These are phyloP conservation scores for Exsudoporus frostii DNA, from an alignment of 768 basidiomycete species.

Conservation along the genomic window DNA sequence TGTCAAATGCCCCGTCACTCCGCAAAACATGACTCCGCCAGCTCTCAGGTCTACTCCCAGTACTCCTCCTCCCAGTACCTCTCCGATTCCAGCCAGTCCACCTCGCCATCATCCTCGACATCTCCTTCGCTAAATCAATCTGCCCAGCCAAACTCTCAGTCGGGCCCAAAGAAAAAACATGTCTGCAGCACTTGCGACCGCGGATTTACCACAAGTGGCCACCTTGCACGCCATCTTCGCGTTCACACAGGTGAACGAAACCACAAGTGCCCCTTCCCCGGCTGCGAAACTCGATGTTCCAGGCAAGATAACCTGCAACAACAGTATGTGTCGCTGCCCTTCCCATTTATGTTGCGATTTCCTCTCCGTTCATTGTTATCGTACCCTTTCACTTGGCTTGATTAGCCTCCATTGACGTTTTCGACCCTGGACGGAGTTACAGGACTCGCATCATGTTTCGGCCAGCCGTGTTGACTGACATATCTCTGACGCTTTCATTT, in stretches of 20 bases:
- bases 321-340: conserved; percentile 21
- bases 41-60: conserved; percentile 16
- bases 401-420: conserved; percentile 3
- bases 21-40: conserved; percentile 24
- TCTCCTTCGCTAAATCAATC: background rate
- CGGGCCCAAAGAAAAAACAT: conserved; percentile 40
- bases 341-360: background rate
- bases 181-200: conserved; percentile 72
- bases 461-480: conserved; percentile 2
- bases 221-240: conserved; percentile 82
- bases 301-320: conserved; percentile 80
- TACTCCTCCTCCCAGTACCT: conserved; percentile 22
- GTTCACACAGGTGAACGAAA: conserved; percentile 92
- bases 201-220: conserved; percentile 84
- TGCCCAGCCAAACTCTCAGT: background rate
- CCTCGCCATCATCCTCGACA: conserved; percentile 10
- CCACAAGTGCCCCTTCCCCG: conserved; percentile 93
- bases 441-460: conserved; percentile 1
- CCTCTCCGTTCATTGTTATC: background rate
- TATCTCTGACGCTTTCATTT: conserved; percentile 10
- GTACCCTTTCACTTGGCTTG: background rate
- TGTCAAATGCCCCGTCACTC: conserved; percentile 32
- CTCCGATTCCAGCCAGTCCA: conserved; percentile 27
- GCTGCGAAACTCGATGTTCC: conserved; percentile 87
- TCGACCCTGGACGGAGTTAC: conserved; percentile 18